These are phyloP conservation scores for Saccharum spontaneum DNA, from an alignment of 176 grass and related monocot genomes.

Conservation along the genomic window DNA sequence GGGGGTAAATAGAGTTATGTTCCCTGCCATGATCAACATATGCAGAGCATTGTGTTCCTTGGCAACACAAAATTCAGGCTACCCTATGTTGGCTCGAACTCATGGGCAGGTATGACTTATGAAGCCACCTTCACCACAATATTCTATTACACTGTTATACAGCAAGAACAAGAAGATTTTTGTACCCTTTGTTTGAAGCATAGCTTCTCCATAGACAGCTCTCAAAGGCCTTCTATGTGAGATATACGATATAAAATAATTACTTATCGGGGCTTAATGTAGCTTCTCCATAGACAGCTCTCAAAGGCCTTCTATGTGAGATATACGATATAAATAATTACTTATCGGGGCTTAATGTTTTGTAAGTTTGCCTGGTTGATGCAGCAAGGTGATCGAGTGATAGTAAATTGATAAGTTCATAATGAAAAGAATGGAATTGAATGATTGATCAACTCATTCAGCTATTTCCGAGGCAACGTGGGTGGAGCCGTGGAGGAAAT, in stretches of 20 bases:
- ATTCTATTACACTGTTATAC: background rate
- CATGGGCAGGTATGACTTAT: slow-evolving; percentile 74
- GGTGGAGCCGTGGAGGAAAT: slow-evolving; percentile 1
- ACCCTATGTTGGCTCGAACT: slow-evolving; percentile 81
- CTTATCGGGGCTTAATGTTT: background rate
- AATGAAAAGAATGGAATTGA: background rate
- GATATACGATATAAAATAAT: background rate
- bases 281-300: background rate
- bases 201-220: background rate
- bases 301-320: background rate
- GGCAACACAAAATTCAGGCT: slow-evolving; percentile 60
- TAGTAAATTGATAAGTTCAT: background rate
- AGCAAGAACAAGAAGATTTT: background rate
- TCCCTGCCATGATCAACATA: slow-evolving; percentile 70
- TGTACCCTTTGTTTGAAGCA: background rate
- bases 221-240: background rate
- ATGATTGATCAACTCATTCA: background rate
- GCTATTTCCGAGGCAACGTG: background rate
- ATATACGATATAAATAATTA: background rate
- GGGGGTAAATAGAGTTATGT: slow-evolving; percentile 62
- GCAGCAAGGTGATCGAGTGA: background rate
- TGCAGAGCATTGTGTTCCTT: slow-evolving; percentile 50
- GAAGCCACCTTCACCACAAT: background rate
- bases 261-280: background rate
- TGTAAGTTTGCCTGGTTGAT: slow-evolving; percentile 3